A percentile compares a stretch with the other conserved stretches of the same genome.
phyloP scores from a whole-genome alignment of 2,329 filamentous ascomycete species.

The Zalaria obscura region DNA sequence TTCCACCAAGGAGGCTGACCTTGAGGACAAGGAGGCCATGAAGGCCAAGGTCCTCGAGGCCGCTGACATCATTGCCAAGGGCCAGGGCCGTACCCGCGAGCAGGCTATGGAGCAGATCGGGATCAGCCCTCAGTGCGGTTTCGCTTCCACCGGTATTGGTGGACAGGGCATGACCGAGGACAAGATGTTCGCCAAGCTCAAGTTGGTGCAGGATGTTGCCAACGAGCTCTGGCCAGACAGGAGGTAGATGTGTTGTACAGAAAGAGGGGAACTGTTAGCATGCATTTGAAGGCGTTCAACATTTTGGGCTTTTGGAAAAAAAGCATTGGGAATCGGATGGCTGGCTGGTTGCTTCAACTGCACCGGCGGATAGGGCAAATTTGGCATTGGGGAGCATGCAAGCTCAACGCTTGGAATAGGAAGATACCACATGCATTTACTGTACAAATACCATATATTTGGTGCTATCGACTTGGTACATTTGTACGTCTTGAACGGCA shows the following conservation, averaged over 20 bases:
- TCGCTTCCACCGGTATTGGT: conserved; percentile 21
- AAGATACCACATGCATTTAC: no score
- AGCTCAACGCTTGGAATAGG: no score
- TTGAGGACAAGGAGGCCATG: conserved; percentile 20
- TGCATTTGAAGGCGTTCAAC: conserved; percentile 1
- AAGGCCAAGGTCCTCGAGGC: conserved; percentile 19
- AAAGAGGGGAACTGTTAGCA: neutral
- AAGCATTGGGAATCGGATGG: neutral
- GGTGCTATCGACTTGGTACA: no score
- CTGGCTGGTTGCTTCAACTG: neutral
- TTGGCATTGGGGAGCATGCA: no score
- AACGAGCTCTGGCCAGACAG: conserved; percentile 21
- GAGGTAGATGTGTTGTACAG: conserved; percentile 8
- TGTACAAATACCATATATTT: no score
- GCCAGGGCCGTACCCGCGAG: conserved; percentile 19
- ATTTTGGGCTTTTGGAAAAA: neutral
- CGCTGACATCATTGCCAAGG: conserved; percentile 22
- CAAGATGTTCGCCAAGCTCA: conserved; percentile 24
- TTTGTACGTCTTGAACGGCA: no score
- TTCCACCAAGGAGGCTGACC: conserved; percentile 21
- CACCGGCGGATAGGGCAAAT: neutral
- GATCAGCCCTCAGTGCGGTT: conserved; percentile 23
- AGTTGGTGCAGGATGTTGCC: conserved; percentile 21
- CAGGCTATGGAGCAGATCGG: conserved; percentile 23
- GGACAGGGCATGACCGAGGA: conserved; percentile 23